Evolutionary conservation across 169 alveolate genomes (phyloP), one percentile per base, ranked within the genome.

Genomic region (Babesia bovis): DNA sequence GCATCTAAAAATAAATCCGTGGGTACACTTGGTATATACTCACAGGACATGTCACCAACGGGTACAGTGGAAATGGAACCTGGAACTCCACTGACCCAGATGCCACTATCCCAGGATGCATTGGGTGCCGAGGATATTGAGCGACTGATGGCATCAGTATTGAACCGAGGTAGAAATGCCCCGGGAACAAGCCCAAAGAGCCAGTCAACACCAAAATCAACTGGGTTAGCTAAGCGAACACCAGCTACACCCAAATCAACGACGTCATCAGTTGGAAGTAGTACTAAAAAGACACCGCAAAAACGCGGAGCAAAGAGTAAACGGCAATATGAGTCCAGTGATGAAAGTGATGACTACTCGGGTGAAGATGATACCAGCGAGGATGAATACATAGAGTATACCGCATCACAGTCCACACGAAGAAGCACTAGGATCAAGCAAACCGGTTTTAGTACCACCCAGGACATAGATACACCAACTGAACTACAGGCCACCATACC

Each of bases 81-180:
- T 7, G 69, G 41, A 1, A 40, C 57, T 21, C 10, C 38, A 4
- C n/a, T 40, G 55, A 13, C 25, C 53, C 42, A 59, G 9, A 38
- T 59, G 55, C 40, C 28, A 0, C 26, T 63, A 15, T 63, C 73
- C 0, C 58, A 63, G 21, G 73, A 49, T 3, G 58, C 73, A 26
- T 50, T 63, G 50, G 44, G 51, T 47, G 73, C 73, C 28, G 35
- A 25, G 15, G 73, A 63, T 41, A 63, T 63, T 10, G 73, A 44
- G 7, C 44, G 73, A 3, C 26, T 63, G 73, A 47, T 63, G 58
- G 52, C 4, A 5, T 28, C 56, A 12, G 53, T 26, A 47, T n/a
- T n/a, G n/a, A n/a, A n/a, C n/a, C n/a, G n/a, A n/a, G n/a, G n/a
- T n/a, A n/a, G n/a, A n/a, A 12, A 10, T 40, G 49, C 49, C 21